Conservation (phyloP, 257 asterid genomes). For the Asclepias syriaca region DNA sequence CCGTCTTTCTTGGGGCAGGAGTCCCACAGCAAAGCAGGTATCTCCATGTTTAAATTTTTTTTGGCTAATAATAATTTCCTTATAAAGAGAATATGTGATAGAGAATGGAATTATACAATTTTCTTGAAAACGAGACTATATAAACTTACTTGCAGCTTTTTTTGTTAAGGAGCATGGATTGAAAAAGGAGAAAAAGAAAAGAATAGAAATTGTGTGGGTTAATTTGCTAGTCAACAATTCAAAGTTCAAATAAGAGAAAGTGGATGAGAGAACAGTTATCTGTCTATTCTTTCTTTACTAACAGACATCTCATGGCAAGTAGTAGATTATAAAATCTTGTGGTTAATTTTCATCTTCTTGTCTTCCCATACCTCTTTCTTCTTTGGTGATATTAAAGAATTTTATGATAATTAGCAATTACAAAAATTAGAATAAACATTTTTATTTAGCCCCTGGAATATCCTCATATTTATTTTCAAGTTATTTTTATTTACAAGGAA, state of each 20-base stretch:
- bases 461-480: not conserved
- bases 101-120: not conserved
- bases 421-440: not conserved
- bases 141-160: not conserved
- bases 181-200: not conserved
- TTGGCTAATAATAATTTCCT: not conserved
- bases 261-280: not conserved
- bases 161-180: not conserved
- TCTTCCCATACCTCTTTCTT: not conserved
- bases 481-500: not conserved
- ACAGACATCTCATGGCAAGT: not conserved
- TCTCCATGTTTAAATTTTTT: not conserved
- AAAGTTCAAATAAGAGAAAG: not conserved
- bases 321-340: not conserved
- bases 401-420: not conserved
- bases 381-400: not conserved
- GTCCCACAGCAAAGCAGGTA: slow-evolving; percentile 80
- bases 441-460: not conserved
- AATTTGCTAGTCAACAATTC: not conserved
- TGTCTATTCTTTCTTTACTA: not conserved
- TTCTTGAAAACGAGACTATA: not conserved
- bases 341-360: not conserved
- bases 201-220: not conserved
- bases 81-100: not conserved
- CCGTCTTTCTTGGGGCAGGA: slow-evolving; percentile 93